Evolutionary conservation across 2,329 filamentous ascomycete species (phyloP), one percentile per base, ranked within the genome.

Genomic region (Ophiognomonia clavigignenti-juglandacearum): DNA sequence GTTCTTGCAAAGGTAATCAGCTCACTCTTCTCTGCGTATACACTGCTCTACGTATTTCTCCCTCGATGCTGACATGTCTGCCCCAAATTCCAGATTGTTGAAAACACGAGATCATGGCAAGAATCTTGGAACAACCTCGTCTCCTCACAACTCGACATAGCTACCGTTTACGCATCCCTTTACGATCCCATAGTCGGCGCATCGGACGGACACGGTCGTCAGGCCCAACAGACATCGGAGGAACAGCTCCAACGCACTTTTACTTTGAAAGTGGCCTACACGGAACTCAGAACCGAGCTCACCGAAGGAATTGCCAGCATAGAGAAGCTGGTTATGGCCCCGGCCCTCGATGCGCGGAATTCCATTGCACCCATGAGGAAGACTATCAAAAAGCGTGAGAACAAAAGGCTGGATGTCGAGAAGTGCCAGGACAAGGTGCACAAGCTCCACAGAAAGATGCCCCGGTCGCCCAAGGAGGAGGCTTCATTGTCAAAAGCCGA

Each of bases 301-400:
- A 63, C 81, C 46, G 80, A 83, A 50, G 88, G 93, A 60, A 72
- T 93, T 47, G 73, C 69, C 47, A 74, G 80, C 56, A 86, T 95
- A 54, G 86, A 92, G 54, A 67, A 72, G 9, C 79, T 80, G 54
- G 77, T 93, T 53, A 78, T 91, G 44, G 74, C 74, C 48, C 86
- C 88, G 0, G 85, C 84, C 4, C 79, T 78, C 48, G 77, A 85
- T 43, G 85, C 85, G 7, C 85, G 81, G 57, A 80, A 84, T 43
- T 78, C 70, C 45, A 73, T 92, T 50, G 79, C 83, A 54, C 82
- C 85, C 2, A 74, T 93, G 61, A 83, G 86, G 59, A 93, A 90
- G 68, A 84, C 83, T 1, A 88, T 95, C 59, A 93, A 92, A 68
- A 90, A 88, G 64, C 74, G 89, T 39, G 87, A 93, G 61, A 86